A percentile compares a stretch with the other conserved stretches of the same genome.
phyloP scores from a whole-genome alignment of 1,284 basidiomycete genomes.

The Microbotryum scabiosae region DNA sequence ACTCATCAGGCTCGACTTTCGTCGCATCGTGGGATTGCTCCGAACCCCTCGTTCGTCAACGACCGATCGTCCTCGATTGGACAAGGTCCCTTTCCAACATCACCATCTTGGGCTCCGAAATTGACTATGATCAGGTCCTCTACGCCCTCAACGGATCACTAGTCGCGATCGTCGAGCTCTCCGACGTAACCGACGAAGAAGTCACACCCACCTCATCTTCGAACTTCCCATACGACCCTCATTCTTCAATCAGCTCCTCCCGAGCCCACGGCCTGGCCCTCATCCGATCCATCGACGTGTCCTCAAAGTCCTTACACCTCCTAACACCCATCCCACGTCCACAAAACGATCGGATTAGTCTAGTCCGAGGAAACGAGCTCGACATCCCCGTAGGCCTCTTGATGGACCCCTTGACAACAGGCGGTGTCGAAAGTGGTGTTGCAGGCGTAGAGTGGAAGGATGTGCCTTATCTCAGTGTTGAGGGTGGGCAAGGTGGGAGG shows the following conservation, averaged over 20 bases:
- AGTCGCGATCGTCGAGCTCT: slow-evolving; percentile 59
- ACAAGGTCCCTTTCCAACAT: slow-evolving; percentile 43
- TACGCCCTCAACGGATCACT: slow-evolving; percentile 71
- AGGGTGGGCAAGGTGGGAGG: slow-evolving; percentile 56
- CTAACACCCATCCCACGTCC: slow-evolving; percentile 58
- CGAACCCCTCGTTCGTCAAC: slow-evolving; percentile 56
- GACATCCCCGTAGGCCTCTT: slow-evolving; percentile 80
- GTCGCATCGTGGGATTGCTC: slow-evolving; percentile 56
- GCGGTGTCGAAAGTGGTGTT: slow-evolving; percentile 37
- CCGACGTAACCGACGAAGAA: slow-evolving; percentile 30
- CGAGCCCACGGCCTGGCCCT: slow-evolving; percentile 61
- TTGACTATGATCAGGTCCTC: slow-evolving; percentile 55
- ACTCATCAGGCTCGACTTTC: background rate
- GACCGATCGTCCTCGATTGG: slow-evolving; percentile 61
- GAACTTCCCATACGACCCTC: slow-evolving; percentile 5
- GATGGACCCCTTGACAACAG: slow-evolving; percentile 56
- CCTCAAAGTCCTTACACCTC: slow-evolving; percentile 50
- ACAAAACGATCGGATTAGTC: too few species aligned
- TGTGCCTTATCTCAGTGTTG: slow-evolving; percentile 72
- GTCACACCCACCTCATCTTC: slow-evolving; percentile 42
- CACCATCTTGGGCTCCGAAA: slow-evolving; percentile 62
- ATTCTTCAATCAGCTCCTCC: background rate
- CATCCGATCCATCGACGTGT: slow-evolving; percentile 49
- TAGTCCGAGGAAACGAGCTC: slow-evolving; percentile 49
- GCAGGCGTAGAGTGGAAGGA: slow-evolving; percentile 51